phyloP scores from a whole-genome alignment of 2,329 filamentous ascomycete species.

The Albifimbria verrucaria region DNA sequence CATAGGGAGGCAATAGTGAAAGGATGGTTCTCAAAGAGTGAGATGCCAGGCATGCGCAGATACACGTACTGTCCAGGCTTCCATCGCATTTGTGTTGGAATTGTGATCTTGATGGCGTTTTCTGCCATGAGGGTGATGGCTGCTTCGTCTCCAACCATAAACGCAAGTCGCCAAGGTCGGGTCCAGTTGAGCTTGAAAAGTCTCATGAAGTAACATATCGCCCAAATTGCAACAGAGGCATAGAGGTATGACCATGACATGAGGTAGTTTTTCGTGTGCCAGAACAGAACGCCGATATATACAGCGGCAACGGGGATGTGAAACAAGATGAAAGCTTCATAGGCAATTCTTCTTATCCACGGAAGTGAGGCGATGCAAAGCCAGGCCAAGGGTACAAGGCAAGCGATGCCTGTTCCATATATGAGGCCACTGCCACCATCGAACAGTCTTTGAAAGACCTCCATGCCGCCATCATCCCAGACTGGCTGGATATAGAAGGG shows the following conservation, averaged over 20 bases:
- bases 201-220: slow-evolving; percentile 68
- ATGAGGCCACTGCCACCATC: slow-evolving; percentile 62
- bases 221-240: slow-evolving; percentile 76
- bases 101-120: slow-evolving; percentile 92
- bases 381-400: slow-evolving; percentile 75
- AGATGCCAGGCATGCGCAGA: slow-evolving; percentile 88
- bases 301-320: slow-evolving; percentile 79
- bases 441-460: slow-evolving; percentile 69
- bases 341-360: slow-evolving; percentile 70
- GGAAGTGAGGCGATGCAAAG: slow-evolving; percentile 84
- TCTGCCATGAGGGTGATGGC: slow-evolving; percentile 86
- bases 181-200: slow-evolving; percentile 89
- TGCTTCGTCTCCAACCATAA: slow-evolving; percentile 86
- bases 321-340: slow-evolving; percentile 79
- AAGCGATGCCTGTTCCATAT: slow-evolving; percentile 83
- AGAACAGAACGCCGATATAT: slow-evolving; percentile 84
- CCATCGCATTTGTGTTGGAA: slow-evolving; percentile 91
- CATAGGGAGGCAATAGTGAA: slow-evolving; percentile 94
- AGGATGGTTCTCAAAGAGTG: slow-evolving; percentile 86
- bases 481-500: slow-evolving; percentile 89
- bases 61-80: slow-evolving; percentile 93
- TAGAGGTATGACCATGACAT: slow-evolving; percentile 88
- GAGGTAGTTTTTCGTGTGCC: slow-evolving; percentile 92
- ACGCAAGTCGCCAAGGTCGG: slow-evolving; percentile 74
- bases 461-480: slow-evolving; percentile 73